phyloP scores from a whole-genome alignment of 2,329 filamentous ascomycete species.

The Penicillium sp. region DNA sequence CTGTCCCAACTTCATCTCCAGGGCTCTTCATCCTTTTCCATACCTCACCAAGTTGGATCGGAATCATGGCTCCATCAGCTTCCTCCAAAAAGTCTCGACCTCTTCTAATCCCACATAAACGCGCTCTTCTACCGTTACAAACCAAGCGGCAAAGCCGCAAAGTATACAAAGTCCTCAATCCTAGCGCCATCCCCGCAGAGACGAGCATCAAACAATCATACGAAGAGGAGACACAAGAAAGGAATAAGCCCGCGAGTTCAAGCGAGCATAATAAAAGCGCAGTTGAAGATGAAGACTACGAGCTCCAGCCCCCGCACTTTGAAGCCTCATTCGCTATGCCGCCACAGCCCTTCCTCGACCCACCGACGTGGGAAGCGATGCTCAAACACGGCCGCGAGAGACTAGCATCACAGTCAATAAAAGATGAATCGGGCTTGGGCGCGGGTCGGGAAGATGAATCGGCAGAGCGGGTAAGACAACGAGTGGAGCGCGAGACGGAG shows the following conservation, averaged over 20 bases:
- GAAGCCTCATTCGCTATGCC: constrained; percentile 33
- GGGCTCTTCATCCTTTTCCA: background rate
- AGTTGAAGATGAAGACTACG: background rate
- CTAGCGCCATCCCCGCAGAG: constrained; percentile 20
- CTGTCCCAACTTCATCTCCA: background rate
- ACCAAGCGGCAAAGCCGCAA: background rate
- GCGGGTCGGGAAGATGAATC: constrained; percentile 4
- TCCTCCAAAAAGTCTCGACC: constrained; percentile 13
- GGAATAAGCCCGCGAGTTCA: background rate
- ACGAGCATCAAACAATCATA: constrained; percentile 13
- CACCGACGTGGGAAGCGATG: constrained; percentile 31
- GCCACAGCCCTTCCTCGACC: constrained; percentile 41
- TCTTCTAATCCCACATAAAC: constrained; percentile 28
- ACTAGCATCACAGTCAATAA: constrained; percentile 3
- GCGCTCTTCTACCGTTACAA: constrained; percentile 18
- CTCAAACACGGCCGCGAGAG: constrained; percentile 16
- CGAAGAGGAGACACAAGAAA: background rate
- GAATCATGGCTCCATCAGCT: constrained; percentile 5
- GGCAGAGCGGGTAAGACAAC: constrained; percentile 16
- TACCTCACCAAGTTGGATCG: background rate
- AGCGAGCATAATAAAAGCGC: background rate
- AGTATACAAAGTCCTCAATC: constrained; percentile 18
- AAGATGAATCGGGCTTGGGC: background rate
- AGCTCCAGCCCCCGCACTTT: constrained; percentile 10
- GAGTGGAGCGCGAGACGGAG: constrained; percentile 24